Base-by-base conservation (phyloP, 495 filamentous ascomycete species). In the Hapsidospora chrysogenum region DNA sequence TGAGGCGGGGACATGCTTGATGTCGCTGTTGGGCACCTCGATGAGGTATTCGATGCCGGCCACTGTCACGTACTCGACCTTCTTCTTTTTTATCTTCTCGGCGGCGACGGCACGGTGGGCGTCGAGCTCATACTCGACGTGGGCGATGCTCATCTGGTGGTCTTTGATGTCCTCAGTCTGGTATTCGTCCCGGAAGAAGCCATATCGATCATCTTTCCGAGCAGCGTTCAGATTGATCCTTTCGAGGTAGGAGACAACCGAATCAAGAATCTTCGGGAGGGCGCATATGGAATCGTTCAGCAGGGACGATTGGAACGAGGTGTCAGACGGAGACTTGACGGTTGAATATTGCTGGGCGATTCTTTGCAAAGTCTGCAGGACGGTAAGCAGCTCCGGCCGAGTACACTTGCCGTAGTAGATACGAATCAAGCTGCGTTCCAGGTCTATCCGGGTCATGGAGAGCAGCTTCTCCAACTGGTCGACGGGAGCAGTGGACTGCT, bases 321-420 rank as follows among this genome's bases (percentile, higher is more conserved):
- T 70, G 39, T 86, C 76, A 4, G 60, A 55, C 9, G 78, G 58
- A 0, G 63, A 59, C 38, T 74, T 78, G 36, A 86, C 66, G 38
- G 66, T 58, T 0, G 66, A 53, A 48, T 80, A 94, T 40, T 83
- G 76, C 37, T 66, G 71, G 1, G 83, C 64, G 29, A 96, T 85
- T 36, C 61, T 68, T 44, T 92, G 82, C 47, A 96, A 56, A 0
- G 80, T 80, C 53, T 94, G 87, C 1, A 99, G 61, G 5, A 87
- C 74, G 4, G 68, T 69, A 3, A 99, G 65, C 14, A 99, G 72
- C 53, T 96, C 92, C 3, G 87, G 82, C 1, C 92, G 77, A 2
- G 82, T 80, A 51, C 86, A 95, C 61, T 85, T 89, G 11, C 82
- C 80, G 51, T 99, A 99, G 58, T 95, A 99, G 27, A 99, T 94